phyloP scores from a whole-genome alignment of 164 flowering plant genomes.

The Annona cherimola region DNA sequence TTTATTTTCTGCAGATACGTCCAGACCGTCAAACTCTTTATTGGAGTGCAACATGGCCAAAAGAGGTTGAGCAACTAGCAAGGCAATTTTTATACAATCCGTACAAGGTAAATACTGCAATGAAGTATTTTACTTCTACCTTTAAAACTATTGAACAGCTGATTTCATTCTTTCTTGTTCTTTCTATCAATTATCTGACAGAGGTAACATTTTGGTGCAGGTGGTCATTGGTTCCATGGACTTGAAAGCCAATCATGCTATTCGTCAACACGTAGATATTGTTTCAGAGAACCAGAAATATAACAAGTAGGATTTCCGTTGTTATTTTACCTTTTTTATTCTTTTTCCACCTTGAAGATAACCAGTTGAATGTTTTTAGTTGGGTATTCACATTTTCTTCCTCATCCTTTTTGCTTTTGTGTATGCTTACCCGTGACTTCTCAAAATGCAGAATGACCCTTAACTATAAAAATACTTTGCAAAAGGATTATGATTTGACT shows the following conservation, averaged over 20 bases:
- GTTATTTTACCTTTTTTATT: too few species aligned
- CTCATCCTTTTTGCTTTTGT: too few species aligned
- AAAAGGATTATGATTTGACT: too few species aligned
- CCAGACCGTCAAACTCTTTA: conserved; percentile 97
- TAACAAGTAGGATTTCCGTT: conserved; percentile 50
- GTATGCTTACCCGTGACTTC: too few species aligned
- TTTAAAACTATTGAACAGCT: neutral
- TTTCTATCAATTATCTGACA: neutral
- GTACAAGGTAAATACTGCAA: conserved; percentile 57
- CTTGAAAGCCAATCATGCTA: conserved; percentile 94
- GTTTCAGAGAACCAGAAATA: conserved; percentile 92
- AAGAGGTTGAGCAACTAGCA: conserved; percentile 92
- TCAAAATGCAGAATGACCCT: too few species aligned
- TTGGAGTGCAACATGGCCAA: conserved; percentile 99
- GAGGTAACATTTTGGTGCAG: conserved; percentile 27
- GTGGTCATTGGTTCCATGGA: conserved; percentile 90
- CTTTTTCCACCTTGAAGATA: too few species aligned
- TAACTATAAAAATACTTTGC: too few species aligned
- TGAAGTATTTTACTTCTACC: too few species aligned
- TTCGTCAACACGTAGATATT: conserved; percentile 86
- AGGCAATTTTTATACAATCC: conserved; percentile 73
- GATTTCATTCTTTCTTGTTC: neutral
- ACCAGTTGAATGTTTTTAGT: too few species aligned
- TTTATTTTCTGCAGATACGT: conserved; percentile 57
- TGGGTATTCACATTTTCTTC: too few species aligned